A percentile compares a stretch with the other conserved stretches of the same genome.
These are phyloP conservation scores for Psilocybe tampanensis DNA, from an alignment of 768 basidiomycete genomes.

Conservation along the genomic window DNA sequence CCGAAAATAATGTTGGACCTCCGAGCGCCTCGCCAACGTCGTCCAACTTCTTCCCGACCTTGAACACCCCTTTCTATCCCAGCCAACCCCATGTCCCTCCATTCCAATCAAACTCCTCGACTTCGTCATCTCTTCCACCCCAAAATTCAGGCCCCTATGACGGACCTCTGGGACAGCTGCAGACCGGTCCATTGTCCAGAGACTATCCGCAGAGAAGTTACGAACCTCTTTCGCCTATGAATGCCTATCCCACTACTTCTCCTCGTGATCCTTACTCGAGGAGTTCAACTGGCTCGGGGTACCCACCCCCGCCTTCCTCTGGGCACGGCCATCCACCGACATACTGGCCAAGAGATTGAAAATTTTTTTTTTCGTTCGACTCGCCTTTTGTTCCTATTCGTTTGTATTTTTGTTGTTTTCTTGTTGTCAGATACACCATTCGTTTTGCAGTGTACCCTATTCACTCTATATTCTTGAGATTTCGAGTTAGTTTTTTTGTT, in stretches of 20 bases:
- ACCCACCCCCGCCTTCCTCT: slow-evolving; percentile 24
- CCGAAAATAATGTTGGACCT: slow-evolving; percentile 11
- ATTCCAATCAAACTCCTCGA: slow-evolving; percentile 25
- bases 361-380: slow-evolving; percentile 3
- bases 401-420: neutral
- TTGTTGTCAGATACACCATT: slow-evolving; percentile 1
- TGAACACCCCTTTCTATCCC: slow-evolving; percentile 62
- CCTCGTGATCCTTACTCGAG: slow-evolving; percentile 26
- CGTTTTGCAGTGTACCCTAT: slow-evolving; percentile 11
- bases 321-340: slow-evolving; percentile 17
- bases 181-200: slow-evolving; percentile 14
- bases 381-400: neutral
- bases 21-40: slow-evolving; percentile 19
- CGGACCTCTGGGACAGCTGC: slow-evolving; percentile 19
- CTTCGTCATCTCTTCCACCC: slow-evolving; percentile 11
- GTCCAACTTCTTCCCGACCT: slow-evolving; percentile 49
- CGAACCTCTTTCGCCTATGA: slow-evolving; percentile 17
- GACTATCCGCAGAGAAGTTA: slow-evolving; percentile 18
- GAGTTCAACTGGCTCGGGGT: slow-evolving; percentile 25
- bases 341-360: slow-evolving; percentile 28
- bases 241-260: slow-evolving; percentile 15
- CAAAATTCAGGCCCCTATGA: slow-evolving; percentile 13
- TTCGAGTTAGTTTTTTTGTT: no score
- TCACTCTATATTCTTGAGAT: slow-evolving; percentile 11
- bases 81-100: slow-evolving; percentile 31